phyloP scores from a whole-genome alignment of 331 rosid species.

The Quercus phellos region DNA sequence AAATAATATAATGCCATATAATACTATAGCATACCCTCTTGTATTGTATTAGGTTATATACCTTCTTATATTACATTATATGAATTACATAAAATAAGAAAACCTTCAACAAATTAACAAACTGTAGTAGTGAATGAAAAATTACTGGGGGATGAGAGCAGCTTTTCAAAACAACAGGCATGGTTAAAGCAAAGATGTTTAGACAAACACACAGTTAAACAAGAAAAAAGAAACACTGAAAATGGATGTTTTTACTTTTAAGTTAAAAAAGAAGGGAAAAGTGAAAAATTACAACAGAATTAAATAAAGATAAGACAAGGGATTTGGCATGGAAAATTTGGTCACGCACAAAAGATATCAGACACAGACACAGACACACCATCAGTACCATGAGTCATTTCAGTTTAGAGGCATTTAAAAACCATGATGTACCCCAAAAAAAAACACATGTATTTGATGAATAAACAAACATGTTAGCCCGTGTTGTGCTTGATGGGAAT shows the following conservation, averaged over 20 bases:
- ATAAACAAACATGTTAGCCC: not conserved
- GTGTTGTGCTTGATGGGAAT: not conserved
- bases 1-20: too few relatives aligned
- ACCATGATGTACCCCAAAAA: not conserved
- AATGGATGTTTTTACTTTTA: not conserved
- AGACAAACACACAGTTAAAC: not conserved
- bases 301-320: not conserved
- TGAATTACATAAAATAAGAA: too few relatives aligned
- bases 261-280: not conserved
- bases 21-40: too few relatives aligned
- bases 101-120: too few relatives aligned
- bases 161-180: not conserved
- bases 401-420: not conserved
- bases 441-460: not conserved
- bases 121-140: not conserved
- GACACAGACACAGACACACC: not conserved
- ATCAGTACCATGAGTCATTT: not conserved
- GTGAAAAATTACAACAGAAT: not conserved
- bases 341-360: not conserved
- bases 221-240: not conserved
- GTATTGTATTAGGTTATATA: too few relatives aligned
- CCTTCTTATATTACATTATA: too few relatives aligned
- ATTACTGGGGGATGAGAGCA: not conserved
- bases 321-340: not conserved
- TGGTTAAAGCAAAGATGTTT: not conserved